phyloP scores from a whole-genome alignment of 2,329 filamentous ascomycete genomes.

The Botrytis pseudocinerea region DNA sequence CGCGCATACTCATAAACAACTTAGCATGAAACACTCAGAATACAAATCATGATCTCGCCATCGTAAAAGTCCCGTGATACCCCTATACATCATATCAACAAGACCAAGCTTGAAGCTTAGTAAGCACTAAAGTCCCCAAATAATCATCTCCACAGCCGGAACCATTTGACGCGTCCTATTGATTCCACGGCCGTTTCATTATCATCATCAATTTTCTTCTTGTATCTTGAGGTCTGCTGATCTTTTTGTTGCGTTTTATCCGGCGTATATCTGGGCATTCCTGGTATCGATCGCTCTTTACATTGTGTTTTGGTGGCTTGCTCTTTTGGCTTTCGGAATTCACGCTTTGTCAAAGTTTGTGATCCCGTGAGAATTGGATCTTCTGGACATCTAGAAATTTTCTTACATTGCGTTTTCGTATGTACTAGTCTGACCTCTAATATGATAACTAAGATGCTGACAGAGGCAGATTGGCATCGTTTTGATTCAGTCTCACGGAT shows the following conservation, averaged over 20 bases:
- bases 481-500: not conserved
- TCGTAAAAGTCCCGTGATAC: not conserved
- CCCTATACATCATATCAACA: not conserved
- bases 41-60: not conserved
- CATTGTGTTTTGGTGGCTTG: not conserved
- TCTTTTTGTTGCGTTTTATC: too few species aligned
- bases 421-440: too few species aligned
- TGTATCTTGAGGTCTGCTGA: not conserved
- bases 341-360: not conserved
- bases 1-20: not conserved
- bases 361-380: not conserved
- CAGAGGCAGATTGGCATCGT: not conserved
- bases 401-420: not conserved
- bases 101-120: not conserved
- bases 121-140: not conserved
- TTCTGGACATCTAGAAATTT: not conserved
- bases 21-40: not conserved
- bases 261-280: not conserved
- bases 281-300: not conserved
- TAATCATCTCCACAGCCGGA: not conserved
- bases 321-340: not conserved
- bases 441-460: not conserved
- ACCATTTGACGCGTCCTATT: not conserved
- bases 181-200: not conserved
- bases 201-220: not conserved